Evolutionary conservation across 179 eudicot species (phyloP).

Genomic region (Carnegiea gigantea): DNA sequence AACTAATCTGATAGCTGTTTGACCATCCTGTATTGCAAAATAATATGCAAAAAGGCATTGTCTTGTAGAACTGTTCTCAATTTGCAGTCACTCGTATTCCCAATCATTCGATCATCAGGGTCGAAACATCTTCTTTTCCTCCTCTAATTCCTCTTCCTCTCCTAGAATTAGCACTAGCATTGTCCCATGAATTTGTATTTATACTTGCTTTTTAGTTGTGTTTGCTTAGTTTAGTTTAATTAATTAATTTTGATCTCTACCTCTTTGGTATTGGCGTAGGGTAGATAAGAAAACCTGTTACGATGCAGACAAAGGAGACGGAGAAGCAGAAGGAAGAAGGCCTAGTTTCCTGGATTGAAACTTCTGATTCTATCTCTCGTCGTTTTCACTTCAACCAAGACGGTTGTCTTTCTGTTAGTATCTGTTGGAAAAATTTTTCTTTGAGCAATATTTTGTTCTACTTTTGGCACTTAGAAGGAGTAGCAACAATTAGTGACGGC

Average conservation of each 20-base stretch:
- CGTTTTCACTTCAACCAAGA: constrained; percentile 58
- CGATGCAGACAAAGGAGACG: constrained; percentile 28
- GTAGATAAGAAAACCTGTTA: constrained; percentile 26
- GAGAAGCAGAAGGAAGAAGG: constrained; percentile 25
- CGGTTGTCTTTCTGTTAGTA: constrained; percentile 58
- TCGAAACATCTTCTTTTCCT: neutral
- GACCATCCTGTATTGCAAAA: neutral
- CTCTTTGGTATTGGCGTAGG: neutral
- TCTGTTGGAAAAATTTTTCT: neutral
- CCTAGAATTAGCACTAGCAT: no score
- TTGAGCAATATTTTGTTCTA: neutral
- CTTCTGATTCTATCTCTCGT: constrained; percentile 58
- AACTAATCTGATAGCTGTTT: neutral
- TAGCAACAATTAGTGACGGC: neutral
- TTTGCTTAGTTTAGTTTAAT: neutral
- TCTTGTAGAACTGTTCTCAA: neutral
- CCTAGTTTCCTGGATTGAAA: constrained; percentile 67
- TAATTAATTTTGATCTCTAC: neutral
- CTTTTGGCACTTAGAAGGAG: neutral
- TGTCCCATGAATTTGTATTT: constrained; percentile 10
- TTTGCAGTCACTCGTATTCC: neutral
- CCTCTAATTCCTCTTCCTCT: neutral
- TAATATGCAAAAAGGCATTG: neutral
- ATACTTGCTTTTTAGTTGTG: neutral
- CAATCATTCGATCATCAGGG: neutral